Percentiles rank a stretch among this genome's conserved stretches.
Conservation (phyloP, 345 rosid species). For the Orychophragmus violaceus region DNA sequence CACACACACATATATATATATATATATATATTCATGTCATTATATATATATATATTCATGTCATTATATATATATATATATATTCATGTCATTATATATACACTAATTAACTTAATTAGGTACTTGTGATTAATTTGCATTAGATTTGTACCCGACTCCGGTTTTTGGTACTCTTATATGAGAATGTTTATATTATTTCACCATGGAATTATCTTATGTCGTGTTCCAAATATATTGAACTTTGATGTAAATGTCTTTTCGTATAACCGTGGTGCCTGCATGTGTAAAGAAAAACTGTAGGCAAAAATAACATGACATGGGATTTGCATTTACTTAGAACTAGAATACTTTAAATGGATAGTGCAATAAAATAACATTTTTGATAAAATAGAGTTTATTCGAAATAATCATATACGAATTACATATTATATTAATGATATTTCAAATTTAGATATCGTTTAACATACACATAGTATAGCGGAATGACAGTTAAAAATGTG, state of each 20-base stretch:
- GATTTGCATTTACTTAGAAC: background rate
- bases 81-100: background rate
- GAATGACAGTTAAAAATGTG: background rate
- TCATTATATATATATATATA: background rate
- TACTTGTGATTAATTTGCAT: background rate
- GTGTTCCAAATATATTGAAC: background rate
- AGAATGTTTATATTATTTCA: background rate
- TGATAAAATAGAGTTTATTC: background rate
- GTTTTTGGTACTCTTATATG: background rate
- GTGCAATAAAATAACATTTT: too few relatives aligned
- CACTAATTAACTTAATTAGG: conserved; percentile 12
- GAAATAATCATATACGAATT: background rate
- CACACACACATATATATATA: too few relatives aligned
- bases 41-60: too few relatives aligned
- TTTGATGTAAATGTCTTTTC: background rate
- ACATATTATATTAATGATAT: background rate
- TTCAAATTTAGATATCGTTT: background rate
- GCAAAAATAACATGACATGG: background rate
- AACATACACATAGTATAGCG: too few relatives aligned
- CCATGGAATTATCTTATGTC: background rate
- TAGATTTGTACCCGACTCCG: background rate
- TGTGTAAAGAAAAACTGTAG: background rate
- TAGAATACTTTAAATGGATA: too few relatives aligned
- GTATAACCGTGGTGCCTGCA: background rate
- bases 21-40: background rate